phyloP scores from a whole-genome alignment of 2,329 filamentous ascomycete genomes.

The Didymella exigua region DNA sequence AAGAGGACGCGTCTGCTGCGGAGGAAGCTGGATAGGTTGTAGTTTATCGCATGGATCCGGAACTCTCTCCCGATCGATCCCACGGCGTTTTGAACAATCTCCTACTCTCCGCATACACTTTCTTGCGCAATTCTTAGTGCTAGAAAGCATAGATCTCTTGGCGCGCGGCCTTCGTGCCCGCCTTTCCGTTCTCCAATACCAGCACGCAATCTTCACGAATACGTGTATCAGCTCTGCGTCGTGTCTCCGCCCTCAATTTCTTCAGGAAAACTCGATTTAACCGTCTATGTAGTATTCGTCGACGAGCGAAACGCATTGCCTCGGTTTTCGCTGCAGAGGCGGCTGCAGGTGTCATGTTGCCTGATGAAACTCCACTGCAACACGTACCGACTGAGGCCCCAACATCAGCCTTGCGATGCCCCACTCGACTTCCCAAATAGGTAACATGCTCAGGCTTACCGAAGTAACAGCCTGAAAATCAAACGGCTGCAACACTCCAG shows the following conservation, averaged over 20 bases:
- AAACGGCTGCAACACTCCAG: constrained; percentile 40
- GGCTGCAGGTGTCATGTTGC: constrained; percentile 35
- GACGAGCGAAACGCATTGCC: constrained; percentile 36
- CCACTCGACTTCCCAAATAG: constrained; percentile 27
- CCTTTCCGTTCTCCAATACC: constrained; percentile 37
- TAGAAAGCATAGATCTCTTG: constrained; percentile 34
- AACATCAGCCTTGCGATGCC: constrained; percentile 25
- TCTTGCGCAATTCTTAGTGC: constrained; percentile 27
- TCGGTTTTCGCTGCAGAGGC: constrained; percentile 29
- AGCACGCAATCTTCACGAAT: constrained; percentile 22
- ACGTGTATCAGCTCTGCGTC: constrained; percentile 30
- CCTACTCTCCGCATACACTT: constrained; percentile 28
- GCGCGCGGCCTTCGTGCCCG: constrained; percentile 29
- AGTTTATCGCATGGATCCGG: constrained; percentile 16
- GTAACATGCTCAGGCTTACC: constrained; percentile 30
- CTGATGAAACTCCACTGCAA: constrained; percentile 45
- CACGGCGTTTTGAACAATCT: constrained; percentile 40
- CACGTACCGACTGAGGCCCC: constrained; percentile 32
- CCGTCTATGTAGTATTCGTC: constrained; percentile 9
- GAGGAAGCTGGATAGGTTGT: constrained; percentile 70
- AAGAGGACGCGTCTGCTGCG: constrained; percentile 86
- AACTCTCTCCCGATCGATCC: constrained; percentile 1
- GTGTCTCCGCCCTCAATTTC: constrained; percentile 30
- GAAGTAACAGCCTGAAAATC: constrained; percentile 44
- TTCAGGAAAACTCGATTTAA: not conserved